phyloP scores from a whole-genome alignment of 116 monocot genomes.

The Papilionanthe hybrid region DNA sequence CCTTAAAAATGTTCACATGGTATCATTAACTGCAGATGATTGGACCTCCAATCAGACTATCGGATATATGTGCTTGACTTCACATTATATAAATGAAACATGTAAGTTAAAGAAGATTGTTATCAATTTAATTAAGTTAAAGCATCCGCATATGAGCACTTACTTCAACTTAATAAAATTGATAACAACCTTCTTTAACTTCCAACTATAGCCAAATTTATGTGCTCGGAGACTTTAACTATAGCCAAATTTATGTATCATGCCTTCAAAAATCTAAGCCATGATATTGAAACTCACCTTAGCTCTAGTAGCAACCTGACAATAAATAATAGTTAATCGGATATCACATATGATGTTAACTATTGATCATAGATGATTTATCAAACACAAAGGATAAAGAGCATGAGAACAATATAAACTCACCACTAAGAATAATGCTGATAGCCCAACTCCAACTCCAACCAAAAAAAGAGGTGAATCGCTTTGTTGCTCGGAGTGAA shows the following conservation, averaged over 20 bases:
- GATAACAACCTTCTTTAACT: no score
- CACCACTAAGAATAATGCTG: conserved; percentile 71
- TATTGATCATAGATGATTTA: neutral
- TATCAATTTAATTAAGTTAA: no score
- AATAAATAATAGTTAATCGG: conserved; percentile 9
- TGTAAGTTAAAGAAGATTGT: no score
- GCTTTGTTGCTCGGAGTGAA: conserved; percentile 20
- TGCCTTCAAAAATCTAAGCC: conserved; percentile 1
- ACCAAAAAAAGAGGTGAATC: conserved; percentile 85
- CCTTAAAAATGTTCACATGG: no score
- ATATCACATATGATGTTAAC: conserved; percentile 10
- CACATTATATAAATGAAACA: no score
- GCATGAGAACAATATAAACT: conserved; percentile 16
- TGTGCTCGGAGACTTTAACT: no score
- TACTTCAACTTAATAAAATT: no score
- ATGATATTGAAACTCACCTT: conserved; percentile 53
- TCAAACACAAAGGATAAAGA: neutral
- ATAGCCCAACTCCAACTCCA: conserved; percentile 77
- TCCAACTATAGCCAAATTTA: neutral
- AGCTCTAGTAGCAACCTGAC: conserved; percentile 51
- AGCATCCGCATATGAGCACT: no score
- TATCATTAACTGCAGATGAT: no score
- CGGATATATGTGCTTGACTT: no score
- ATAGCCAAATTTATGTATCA: conserved; percentile 8
- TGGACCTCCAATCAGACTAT: no score